Percentiles rank a stretch among this genome's conserved stretches.
Evolutionary conservation across 768 basidiomycete genomes (phyloP).

Genomic region (Tylopilus sp.): DNA sequence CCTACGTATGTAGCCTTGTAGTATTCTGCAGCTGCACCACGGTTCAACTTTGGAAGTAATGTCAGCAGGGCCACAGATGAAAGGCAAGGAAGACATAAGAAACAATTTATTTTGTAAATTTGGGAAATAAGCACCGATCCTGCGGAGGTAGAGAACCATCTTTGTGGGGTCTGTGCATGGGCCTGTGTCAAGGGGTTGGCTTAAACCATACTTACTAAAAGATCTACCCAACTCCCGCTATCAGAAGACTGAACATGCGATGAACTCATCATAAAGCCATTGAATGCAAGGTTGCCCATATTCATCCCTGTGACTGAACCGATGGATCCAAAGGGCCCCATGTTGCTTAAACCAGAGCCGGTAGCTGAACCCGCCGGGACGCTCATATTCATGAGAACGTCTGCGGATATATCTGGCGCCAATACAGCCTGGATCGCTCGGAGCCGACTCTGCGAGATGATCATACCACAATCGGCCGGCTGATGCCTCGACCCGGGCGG

Average conservation of each 20-base stretch:
- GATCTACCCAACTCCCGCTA: conserved; percentile 29
- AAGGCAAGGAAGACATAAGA: neutral
- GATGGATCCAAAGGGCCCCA: conserved; percentile 26
- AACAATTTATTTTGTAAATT: too few species aligned
- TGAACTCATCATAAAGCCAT: conserved; percentile 19
- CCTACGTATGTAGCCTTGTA: conserved; percentile 69
- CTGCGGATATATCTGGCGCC: conserved; percentile 31
- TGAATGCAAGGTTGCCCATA: conserved; percentile 27
- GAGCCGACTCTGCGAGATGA: conserved; percentile 73
- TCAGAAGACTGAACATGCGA: conserved; percentile 20
- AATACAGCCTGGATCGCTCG: conserved; percentile 67
- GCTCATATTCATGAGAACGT: conserved; percentile 24
- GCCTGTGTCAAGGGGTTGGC: neutral
- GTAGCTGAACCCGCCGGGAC: conserved; percentile 12
- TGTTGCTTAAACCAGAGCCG: conserved; percentile 17
- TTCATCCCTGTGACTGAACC: conserved; percentile 16
- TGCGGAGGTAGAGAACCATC: too few species aligned
- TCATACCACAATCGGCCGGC: conserved; percentile 50
- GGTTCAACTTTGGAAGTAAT: conserved; percentile 48
- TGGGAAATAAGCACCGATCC: too few species aligned
- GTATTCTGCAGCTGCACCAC: conserved; percentile 50
- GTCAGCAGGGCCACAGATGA: conserved; percentile 11
- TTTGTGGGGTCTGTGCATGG: too few species aligned
- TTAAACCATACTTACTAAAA: conserved; percentile 24
- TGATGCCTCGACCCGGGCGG: conserved; percentile 30